These are phyloP conservation scores for Cicer chorassanicum DNA, from an alignment of 306 rosid species.

Conservation along the genomic window DNA sequence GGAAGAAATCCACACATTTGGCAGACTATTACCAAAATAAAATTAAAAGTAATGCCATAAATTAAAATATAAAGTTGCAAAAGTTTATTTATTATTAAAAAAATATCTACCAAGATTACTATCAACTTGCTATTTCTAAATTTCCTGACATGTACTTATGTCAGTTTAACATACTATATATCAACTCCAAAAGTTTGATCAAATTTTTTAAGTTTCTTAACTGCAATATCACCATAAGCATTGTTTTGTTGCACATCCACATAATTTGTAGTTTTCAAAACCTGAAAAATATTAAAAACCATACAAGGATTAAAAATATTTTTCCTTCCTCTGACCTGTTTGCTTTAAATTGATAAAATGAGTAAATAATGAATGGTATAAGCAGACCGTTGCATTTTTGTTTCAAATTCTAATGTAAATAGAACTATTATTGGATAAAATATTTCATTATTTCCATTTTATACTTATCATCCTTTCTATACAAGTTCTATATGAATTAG, in stretches of 20 bases:
- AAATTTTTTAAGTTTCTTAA: slow-evolving; percentile 56
- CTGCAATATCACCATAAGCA: slow-evolving; percentile 64
- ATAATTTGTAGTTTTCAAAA: slow-evolving; percentile 64
- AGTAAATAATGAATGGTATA: too few species aligned
- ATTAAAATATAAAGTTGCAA: slow-evolving; percentile 1
- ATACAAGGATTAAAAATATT: slow-evolving; percentile 21
- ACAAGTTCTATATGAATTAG: too few species aligned
- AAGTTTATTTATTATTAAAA: background rate
- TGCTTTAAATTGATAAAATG: too few species aligned
- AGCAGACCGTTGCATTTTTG: too few species aligned
- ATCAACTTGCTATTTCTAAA: slow-evolving; percentile 32
- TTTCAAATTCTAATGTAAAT: too few species aligned
- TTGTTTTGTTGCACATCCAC: slow-evolving; percentile 70
- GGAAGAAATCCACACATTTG: slow-evolving; percentile 35
- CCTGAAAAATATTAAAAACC: slow-evolving; percentile 57
- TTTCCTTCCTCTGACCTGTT: slow-evolving; percentile 6
- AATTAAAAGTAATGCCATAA: slow-evolving; percentile 24
- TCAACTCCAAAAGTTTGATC: slow-evolving; percentile 53
- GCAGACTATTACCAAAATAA: background rate
- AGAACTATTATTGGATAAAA: too few species aligned
- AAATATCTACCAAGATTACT: slow-evolving; percentile 15
- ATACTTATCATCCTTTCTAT: too few species aligned
- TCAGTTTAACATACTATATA: background rate
- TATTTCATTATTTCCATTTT: too few species aligned
- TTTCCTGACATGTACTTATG: background rate